Percentiles rank a stretch among this genome's conserved stretches.
Conservation (phyloP, 1,284 basidiomycete genomes). For the Cutaneotrichosporon spelunceum region DNA sequence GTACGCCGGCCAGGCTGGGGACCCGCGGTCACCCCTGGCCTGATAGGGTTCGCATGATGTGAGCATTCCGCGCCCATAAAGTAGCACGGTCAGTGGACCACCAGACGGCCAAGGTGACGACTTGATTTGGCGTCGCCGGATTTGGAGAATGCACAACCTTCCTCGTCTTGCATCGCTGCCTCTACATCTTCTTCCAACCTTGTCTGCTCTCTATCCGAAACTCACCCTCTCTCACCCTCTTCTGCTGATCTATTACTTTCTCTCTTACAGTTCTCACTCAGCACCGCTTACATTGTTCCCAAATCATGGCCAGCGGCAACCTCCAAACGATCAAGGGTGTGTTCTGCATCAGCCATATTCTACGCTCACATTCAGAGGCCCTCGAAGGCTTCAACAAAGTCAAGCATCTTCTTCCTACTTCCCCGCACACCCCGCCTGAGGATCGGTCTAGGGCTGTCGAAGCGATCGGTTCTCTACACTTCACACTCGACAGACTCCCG, state of each 20-base stretch:
- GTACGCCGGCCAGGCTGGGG: background rate
- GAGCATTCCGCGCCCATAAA: background rate
- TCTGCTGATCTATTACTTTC: background rate
- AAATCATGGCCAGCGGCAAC: slow-evolving; percentile 6
- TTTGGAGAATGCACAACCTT: background rate
- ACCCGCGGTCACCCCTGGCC: background rate
- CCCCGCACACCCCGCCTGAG: background rate
- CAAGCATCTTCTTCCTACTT: slow-evolving; percentile 10
- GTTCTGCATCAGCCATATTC: background rate
- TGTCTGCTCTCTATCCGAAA: slow-evolving; percentile 1
- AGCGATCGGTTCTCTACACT: background rate
- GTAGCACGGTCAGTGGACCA: too few relatives aligned
- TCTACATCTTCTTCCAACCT: background rate
- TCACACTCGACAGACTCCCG: background rate
- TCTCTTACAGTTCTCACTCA: background rate
- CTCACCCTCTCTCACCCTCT: background rate
- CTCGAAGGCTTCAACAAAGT: background rate
- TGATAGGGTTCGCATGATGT: background rate
- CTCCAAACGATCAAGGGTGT: slow-evolving; percentile 10
- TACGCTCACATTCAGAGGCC: slow-evolving; percentile 7
- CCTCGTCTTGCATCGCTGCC: background rate
- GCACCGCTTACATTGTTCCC: background rate
- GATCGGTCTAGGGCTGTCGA: background rate
- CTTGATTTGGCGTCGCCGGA: background rate
- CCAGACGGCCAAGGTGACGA: too few relatives aligned